Conservation (phyloP, 169 alveolate genomes). For the Plasmodium inui region DNA sequence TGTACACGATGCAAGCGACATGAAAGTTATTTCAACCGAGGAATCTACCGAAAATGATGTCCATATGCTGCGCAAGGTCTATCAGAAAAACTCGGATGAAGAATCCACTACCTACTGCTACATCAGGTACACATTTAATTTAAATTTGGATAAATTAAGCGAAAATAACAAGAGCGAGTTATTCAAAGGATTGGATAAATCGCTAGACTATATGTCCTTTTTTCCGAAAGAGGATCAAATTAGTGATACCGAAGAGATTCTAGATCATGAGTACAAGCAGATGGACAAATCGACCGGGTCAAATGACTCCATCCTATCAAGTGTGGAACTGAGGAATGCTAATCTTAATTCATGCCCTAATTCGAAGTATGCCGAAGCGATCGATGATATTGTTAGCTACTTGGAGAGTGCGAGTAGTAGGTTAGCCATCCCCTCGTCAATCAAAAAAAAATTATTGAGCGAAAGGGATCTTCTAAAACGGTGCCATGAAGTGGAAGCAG, state of each 20-base stretch:
- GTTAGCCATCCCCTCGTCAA: not conserved
- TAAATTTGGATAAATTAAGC: slow-evolving; percentile 67
- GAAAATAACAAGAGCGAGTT: slow-evolving; percentile 51
- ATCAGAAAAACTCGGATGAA: slow-evolving; percentile 26
- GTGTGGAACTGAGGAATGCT: slow-evolving; percentile 31
- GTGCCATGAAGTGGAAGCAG: not conserved
- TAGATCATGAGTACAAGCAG: slow-evolving; percentile 33
- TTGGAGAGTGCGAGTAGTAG: slow-evolving; percentile 8
- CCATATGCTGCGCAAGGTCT: slow-evolving; percentile 73
- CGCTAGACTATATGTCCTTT: slow-evolving; percentile 45
- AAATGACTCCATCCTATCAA: slow-evolving; percentile 38
- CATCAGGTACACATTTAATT: slow-evolving; percentile 65
- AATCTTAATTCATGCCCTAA: not conserved
- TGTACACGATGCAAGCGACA: not conserved
- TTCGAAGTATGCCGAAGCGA: slow-evolving; percentile 37
- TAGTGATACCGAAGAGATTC: slow-evolving; percentile 40
- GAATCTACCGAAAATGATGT: slow-evolving; percentile 70
- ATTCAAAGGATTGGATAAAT: slow-evolving; percentile 59
- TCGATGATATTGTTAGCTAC: slow-evolving; percentile 48
- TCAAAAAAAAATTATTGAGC: slow-evolving; percentile 23
- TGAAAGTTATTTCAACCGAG: slow-evolving; percentile 67
- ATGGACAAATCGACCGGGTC: slow-evolving; percentile 19
- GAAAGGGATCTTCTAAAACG: slow-evolving; percentile 24
- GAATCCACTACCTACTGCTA: slow-evolving; percentile 52
- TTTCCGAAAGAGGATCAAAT: slow-evolving; percentile 47